Evolutionary conservation across 106 monocot species (phyloP), one percentile per base, ranked within the genome.

Genomic region (Allium fistulosum): DNA sequence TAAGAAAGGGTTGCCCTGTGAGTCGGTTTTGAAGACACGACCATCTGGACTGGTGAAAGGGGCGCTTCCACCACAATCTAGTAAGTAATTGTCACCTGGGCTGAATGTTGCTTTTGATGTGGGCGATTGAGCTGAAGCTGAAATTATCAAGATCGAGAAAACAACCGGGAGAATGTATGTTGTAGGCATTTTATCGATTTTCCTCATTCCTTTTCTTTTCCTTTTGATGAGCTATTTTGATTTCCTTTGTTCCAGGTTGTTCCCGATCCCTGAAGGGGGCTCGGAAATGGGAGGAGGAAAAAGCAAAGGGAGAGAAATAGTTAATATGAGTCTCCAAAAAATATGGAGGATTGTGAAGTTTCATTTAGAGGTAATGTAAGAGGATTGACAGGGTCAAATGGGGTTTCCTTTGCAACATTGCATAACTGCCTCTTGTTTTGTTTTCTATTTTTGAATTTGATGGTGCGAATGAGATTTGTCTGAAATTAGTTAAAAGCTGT

Each of bases 71-170:
- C 94, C 94, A 62, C 94, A 94, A 69, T 87, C 72, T 58, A 94
- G 78, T 27, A 94, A 81, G 70, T 78, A 77, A 82, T 75, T 85
- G 72, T 94, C 94, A n/a, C 74, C 65, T 7, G 94, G 94, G 48
- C 26, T 48, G 80, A 90, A 83, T 15, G 46, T 58, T 1, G 69
- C 70, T 45, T 71, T 60, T 10, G 73, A 1, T 10, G 76, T 12
- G 8, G 73, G 49, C 1, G 16, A 6, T 17, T 70, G 65, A 1
- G 61, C 59, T 4, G 79, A 66, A 6, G 15, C 77, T 10, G 47
- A 55, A 11, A 46, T 7, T 15, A 22, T 17, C 13, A 52, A 6
- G 53, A 73, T 50, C 48, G 62, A 17, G 8, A 68, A 55, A 68
- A 55, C 53, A 52, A 48, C 53, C 12, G 53, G 53, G 53, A 68